Evolutionary conservation across 169 alveolate genomes (phyloP).

Genomic region (Plasmodium coatneyi): DNA sequence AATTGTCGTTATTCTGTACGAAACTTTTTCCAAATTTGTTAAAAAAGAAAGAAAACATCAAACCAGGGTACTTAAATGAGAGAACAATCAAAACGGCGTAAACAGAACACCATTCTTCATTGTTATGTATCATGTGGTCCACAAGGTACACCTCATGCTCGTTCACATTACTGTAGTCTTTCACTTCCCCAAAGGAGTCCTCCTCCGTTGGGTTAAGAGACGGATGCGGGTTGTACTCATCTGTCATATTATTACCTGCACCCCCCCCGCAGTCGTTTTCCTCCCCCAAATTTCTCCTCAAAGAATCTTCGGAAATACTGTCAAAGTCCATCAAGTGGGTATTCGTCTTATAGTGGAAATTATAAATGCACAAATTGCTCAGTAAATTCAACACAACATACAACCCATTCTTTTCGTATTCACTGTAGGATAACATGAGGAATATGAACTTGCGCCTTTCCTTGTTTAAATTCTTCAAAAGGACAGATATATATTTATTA

Average conservation of each 20-base stretch:
- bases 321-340: slow-evolving; percentile 20
- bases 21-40: slow-evolving; percentile 21
- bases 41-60: slow-evolving; percentile 32
- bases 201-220: not conserved
- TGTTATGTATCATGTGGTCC: slow-evolving; percentile 42
- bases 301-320: not conserved
- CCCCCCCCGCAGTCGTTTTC: not conserved
- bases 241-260: not conserved
- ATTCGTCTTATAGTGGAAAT: slow-evolving; percentile 45
- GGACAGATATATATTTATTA: slow-evolving; percentile 60
- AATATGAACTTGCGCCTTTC: slow-evolving; percentile 38
- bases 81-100: slow-evolving; percentile 19
- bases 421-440: slow-evolving; percentile 47
- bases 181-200: not conserved
- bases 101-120: slow-evolving; percentile 64
- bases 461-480: slow-evolving; percentile 58
- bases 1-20: slow-evolving; percentile 11
- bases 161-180: not conserved
- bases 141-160: slow-evolving; percentile 32
- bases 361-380: slow-evolving; percentile 44
- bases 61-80: slow-evolving; percentile 26
- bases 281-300: slow-evolving; percentile 1
- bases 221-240: slow-evolving; percentile 5
- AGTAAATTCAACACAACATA: slow-evolving; percentile 18
- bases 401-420: slow-evolving; percentile 38